Evolutionary conservation across 176 grass and related monocot species (phyloP).

Genomic region (Miscanthus lutarioriparius): DNA sequence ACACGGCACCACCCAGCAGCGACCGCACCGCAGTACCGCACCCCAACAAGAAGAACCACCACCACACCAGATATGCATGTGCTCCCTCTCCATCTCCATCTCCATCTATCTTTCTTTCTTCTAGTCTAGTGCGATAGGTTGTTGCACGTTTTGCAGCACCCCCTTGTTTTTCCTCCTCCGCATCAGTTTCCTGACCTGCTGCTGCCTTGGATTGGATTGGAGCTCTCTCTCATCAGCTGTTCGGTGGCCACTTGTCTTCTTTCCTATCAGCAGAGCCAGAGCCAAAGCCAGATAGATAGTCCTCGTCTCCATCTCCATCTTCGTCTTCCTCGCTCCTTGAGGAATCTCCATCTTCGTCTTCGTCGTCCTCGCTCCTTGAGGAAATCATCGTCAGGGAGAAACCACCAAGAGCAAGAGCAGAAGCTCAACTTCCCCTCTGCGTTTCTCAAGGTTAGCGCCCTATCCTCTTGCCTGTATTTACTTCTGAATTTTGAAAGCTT

Average conservation of each 20-base stretch:
- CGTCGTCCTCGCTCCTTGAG: background rate
- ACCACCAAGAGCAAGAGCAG: background rate
- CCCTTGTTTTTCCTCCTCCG: background rate
- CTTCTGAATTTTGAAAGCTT: slow-evolving; percentile 33
- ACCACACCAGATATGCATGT: slow-evolving; percentile 6
- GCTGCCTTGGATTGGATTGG: background rate
- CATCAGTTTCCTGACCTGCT: background rate
- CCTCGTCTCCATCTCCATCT: background rate
- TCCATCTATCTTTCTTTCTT: background rate
- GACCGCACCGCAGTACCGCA: background rate
- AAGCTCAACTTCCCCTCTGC: background rate
- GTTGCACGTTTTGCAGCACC: slow-evolving; percentile 14
- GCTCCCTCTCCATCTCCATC: background rate
- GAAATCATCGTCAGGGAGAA: background rate
- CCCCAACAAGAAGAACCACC: slow-evolving; percentile 10
- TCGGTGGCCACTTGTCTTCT: background rate
- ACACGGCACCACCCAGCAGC: slow-evolving; percentile 39
- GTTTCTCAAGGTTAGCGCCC: background rate
- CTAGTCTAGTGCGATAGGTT: slow-evolving; percentile 5
- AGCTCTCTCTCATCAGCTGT: background rate
- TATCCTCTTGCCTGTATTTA: background rate
- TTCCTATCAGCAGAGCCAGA: background rate
- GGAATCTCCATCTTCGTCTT: too few species aligned
- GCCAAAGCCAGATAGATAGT: background rate
- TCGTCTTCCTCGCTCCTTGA: too few species aligned